Evolutionary conservation across 495 filamentous ascomycete species (phyloP), one percentile per base, ranked within the genome.

Genomic region (Trichocladium antarcticum): DNA sequence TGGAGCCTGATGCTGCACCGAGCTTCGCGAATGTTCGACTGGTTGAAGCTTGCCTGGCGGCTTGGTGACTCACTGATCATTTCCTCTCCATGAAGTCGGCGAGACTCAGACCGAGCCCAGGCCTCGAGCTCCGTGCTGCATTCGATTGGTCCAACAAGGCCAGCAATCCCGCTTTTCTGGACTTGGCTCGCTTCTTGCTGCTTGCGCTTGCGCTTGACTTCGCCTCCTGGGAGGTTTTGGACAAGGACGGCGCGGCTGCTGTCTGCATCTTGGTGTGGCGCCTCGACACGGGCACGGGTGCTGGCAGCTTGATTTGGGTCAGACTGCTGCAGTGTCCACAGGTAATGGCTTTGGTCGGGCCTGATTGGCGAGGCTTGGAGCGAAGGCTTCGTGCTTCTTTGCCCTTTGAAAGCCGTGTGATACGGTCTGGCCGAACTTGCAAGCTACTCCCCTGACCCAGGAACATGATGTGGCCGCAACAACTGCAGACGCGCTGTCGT

Each of bases 131-230:
- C 27, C 59, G 63, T 16, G 60, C 58, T 5, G 60, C 56, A 45
- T 66, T 68, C 24, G 66, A 62, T 20, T 69, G 70, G 31, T 68
- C 64, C 37, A 78, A 58, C 11, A 78, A 54, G 32, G 74, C 72
- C 52, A 73, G 68, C n/a, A 78, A 64, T 2, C 75, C 73, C 42
- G 71, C 68, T 55, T 78, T 78, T 37, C 71, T 66, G 42, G 63
- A 69, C 57, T 75, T 78, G 11, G 73, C 68, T 42, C 74, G 61
- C 63, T 76, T 76, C 50, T 72, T 75, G 59, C 70, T 76, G 62
- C 58, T 75, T 5, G 71, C 66, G 55, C 68, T 74, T 32, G 70
- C 61, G 24, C 45, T 62, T n/a, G 49, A 9, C 24, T 57, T 62
- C 12, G 19, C 17, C 29, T 43, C 41, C 17, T 45, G 49, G n/a